phyloP scores from a whole-genome alignment of 2,329 filamentous ascomycete genomes.

The Didymella keratinophila region DNA sequence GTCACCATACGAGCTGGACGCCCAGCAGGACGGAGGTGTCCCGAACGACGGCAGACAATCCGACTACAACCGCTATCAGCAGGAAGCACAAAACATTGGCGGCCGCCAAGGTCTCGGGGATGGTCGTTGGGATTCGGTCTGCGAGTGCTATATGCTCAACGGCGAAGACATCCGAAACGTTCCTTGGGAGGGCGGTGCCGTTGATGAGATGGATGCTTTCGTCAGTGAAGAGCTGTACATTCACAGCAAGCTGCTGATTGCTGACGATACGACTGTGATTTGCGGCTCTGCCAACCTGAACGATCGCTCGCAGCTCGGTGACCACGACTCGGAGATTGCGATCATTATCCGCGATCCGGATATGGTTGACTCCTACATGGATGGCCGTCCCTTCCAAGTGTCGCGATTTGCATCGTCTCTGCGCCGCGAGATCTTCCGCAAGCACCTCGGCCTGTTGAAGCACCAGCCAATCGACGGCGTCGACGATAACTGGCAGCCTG shows the following conservation, averaged over 20 bases:
- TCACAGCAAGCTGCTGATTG: constrained; percentile 77
- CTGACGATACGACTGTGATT: constrained; percentile 82
- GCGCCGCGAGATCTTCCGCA: constrained; percentile 85
- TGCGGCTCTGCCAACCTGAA: constrained; percentile 79
- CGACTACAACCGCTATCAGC: constrained; percentile 75
- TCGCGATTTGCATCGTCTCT: constrained; percentile 80
- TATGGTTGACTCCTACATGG: constrained; percentile 74
- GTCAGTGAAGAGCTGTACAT: constrained; percentile 70
- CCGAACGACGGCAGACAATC: constrained; percentile 30
- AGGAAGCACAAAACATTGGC: constrained; percentile 66
- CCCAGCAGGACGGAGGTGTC: constrained; percentile 30
- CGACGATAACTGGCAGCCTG: constrained; percentile 65
- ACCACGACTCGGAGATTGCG: constrained; percentile 89
- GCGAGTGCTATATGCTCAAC: constrained; percentile 82
- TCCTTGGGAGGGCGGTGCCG: constrained; percentile 64
- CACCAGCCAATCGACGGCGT: constrained; percentile 72
- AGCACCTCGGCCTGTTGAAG: constrained; percentile 84
- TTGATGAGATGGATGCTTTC: constrained; percentile 67
- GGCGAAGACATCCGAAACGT: constrained; percentile 73
- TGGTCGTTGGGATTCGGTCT: constrained; percentile 76
- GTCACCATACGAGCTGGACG: constrained; percentile 33
- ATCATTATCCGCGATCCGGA: constrained; percentile 83
- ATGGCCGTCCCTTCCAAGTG: constrained; percentile 74
- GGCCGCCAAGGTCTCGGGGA: constrained; percentile 55
- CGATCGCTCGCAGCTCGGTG: constrained; percentile 78